phyloP scores from a whole-genome alignment of 2,329 filamentous ascomycete genomes.

The Cordyceps farinosa region DNA sequence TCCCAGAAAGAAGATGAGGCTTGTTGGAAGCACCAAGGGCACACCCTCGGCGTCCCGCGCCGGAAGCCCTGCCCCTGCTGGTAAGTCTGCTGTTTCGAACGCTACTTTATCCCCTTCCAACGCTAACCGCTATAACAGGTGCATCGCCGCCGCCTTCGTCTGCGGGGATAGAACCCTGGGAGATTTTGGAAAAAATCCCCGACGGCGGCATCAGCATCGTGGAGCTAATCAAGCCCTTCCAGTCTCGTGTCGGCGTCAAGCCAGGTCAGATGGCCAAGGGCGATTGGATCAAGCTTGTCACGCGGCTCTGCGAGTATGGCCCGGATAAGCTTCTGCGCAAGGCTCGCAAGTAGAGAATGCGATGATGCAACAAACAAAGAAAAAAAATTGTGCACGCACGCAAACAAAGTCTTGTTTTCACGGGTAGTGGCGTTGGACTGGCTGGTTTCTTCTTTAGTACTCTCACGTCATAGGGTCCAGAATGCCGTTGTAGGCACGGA shows the following conservation, averaged over 20 bases:
- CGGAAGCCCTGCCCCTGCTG: conserved; percentile 50
- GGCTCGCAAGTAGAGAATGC: conserved; percentile 19
- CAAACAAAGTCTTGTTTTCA: not conserved
- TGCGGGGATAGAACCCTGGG: conserved; percentile 43
- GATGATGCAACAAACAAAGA: not conserved
- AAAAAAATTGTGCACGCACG: not conserved
- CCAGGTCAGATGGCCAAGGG: conserved; percentile 49
- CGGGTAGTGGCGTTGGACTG: not conserved
- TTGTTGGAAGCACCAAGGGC: conserved; percentile 44
- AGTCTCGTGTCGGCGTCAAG: conserved; percentile 48
- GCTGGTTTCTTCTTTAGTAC: not conserved
- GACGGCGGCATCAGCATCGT: conserved; percentile 52
- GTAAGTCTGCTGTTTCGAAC: conserved; percentile 29
- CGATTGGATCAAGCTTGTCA: conserved; percentile 59
- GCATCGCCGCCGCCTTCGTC: conserved; percentile 35
- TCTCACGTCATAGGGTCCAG: not conserved
- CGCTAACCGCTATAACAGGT: conserved; percentile 21
- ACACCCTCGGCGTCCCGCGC: conserved; percentile 59
- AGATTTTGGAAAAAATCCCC: conserved; percentile 54
- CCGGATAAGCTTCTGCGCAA: conserved; percentile 51
- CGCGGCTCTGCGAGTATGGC: conserved; percentile 50
- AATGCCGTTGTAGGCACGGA: not conserved
- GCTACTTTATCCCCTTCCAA: not conserved
- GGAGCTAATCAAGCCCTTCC: conserved; percentile 52
- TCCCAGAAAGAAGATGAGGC: conserved; percentile 54